phyloP scores from a whole-genome alignment of 2,329 filamentous ascomycete species.

The Fusarium sp. region DNA sequence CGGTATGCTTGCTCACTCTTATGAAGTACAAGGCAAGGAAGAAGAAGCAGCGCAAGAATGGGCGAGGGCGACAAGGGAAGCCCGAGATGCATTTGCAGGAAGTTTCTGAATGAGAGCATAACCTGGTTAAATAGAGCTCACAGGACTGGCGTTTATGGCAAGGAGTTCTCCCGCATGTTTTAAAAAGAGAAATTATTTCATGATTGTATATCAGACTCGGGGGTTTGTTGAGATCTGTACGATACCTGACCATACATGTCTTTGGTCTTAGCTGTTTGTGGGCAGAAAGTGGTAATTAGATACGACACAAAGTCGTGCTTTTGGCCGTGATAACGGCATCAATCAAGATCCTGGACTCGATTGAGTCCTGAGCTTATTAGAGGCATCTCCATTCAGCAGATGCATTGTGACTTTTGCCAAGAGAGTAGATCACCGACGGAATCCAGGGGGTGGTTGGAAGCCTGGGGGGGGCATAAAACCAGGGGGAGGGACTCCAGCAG shows the following conservation, averaged over 20 bases:
- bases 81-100: conserved; percentile 54
- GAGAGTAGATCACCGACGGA: conserved; percentile 46
- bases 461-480: conserved; percentile 55
- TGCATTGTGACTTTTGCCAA: conserved; percentile 21
- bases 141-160: conserved; percentile 39
- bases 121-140: conserved; percentile 18
- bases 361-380: conserved; percentile 28
- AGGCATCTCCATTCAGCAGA: conserved; percentile 7
- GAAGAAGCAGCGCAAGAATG: conserved; percentile 53
- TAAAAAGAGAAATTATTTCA: conserved; percentile 37
- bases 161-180: conserved; percentile 37
- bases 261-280: conserved; percentile 29
- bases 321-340: conserved; percentile 23
- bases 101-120: conserved; percentile 35
- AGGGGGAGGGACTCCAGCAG: conserved; percentile 52
- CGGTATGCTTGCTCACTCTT: conserved; percentile 78
- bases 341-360: conserved; percentile 23
- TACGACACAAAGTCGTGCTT: conserved; percentile 23
- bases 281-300: conserved; percentile 33
- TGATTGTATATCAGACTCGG: conserved; percentile 41
- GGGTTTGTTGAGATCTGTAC: conserved; percentile 26
- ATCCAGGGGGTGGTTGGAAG: conserved; percentile 58
- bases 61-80: conserved; percentile 54
- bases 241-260: conserved; percentile 37
- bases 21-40: conserved; percentile 75